phyloP scores from a whole-genome alignment of 1,139 yeast genomes.

The Taphrina deformans region DNA sequence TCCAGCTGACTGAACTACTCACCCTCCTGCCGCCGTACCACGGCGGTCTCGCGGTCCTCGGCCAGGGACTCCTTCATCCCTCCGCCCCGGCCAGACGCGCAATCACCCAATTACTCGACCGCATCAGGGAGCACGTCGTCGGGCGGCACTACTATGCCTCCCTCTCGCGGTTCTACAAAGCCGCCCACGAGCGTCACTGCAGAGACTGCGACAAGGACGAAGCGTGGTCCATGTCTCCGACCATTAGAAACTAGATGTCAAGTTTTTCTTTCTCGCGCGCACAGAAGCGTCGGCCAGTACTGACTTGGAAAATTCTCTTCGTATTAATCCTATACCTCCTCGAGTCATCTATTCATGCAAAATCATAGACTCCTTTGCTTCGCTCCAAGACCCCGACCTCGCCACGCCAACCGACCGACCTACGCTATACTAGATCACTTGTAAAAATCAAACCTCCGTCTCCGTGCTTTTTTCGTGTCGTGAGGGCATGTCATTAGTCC shows the following conservation, averaged over 20 bases:
- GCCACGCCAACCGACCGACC: not conserved
- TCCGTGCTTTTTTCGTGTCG: not conserved
- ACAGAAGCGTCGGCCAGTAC: too few relatives aligned
- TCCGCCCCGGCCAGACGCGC: conserved; percentile 42
- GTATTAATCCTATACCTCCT: too few relatives aligned
- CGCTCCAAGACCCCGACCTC: too few relatives aligned
- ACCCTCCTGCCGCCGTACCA: conserved; percentile 39
- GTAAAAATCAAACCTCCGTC: not conserved
- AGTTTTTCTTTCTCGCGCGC: too few relatives aligned
- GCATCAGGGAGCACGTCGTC: conserved; percentile 45
- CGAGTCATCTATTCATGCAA: too few relatives aligned
- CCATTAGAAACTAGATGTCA: not conserved
- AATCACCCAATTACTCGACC: conserved; percentile 43
- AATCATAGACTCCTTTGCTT: too few relatives aligned
- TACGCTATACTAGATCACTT: not conserved
- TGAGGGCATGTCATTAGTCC: not conserved
- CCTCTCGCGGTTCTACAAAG: not conserved
- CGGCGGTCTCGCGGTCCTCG: conserved; percentile 42
- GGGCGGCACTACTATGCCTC: conserved; percentile 10
- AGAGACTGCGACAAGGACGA: not conserved
- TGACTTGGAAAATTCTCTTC: too few relatives aligned
- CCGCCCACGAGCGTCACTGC: conserved; percentile 9
- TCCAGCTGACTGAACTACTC: conserved; percentile 45
- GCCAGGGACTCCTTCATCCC: conserved; percentile 47
- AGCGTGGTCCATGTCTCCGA: not conserved